Percentiles rank a stretch among this genome's conserved stretches.
phyloP scores from a whole-genome alignment of 2,329 filamentous ascomycete species.

The Exophiala spinifera region DNA sequence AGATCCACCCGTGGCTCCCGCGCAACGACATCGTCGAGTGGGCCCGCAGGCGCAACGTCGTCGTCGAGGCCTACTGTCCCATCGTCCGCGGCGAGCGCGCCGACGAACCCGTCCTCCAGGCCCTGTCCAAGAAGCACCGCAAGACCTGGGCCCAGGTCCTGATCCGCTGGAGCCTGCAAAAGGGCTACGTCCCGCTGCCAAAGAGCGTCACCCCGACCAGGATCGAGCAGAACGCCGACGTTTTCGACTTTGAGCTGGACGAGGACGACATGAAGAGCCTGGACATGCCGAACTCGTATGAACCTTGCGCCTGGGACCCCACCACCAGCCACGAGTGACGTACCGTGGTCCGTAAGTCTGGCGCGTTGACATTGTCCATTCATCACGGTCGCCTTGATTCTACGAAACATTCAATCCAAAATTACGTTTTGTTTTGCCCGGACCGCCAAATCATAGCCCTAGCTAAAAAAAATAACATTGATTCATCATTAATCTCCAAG shows the following conservation, averaged over 20 bases:
- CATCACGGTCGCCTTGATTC: no score
- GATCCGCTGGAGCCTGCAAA: constrained; percentile 60
- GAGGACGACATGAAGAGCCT: constrained; percentile 58
- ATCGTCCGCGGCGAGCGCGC: constrained; percentile 46
- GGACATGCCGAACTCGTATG: constrained; percentile 52
- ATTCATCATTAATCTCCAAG: no score
- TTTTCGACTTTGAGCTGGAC: constrained; percentile 60
- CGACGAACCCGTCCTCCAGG: constrained; percentile 52
- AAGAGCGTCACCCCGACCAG: constrained; percentile 60
- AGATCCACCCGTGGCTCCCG: constrained; percentile 84
- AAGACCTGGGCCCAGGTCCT: constrained; percentile 59
- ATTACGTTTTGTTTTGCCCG: no score
- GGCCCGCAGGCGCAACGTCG: constrained; percentile 63
- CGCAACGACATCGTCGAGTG: constrained; percentile 76
- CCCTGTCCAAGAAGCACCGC: constrained; percentile 54
- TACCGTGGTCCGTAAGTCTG: no score
- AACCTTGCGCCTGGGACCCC: constrained; percentile 60
- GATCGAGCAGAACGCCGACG: constrained; percentile 58
- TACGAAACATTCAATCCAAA: no score
- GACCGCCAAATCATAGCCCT: no score
- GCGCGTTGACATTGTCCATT: neutral
- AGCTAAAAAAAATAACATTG: no score
- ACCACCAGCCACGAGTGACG: constrained; percentile 26
- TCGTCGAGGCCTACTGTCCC: constrained; percentile 57
- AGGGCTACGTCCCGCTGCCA: constrained; percentile 61